Evolutionary conservation across 371 early-diverging fungal genomes (phyloP).

Genomic region (Polyrhizophydium stewartii): DNA sequence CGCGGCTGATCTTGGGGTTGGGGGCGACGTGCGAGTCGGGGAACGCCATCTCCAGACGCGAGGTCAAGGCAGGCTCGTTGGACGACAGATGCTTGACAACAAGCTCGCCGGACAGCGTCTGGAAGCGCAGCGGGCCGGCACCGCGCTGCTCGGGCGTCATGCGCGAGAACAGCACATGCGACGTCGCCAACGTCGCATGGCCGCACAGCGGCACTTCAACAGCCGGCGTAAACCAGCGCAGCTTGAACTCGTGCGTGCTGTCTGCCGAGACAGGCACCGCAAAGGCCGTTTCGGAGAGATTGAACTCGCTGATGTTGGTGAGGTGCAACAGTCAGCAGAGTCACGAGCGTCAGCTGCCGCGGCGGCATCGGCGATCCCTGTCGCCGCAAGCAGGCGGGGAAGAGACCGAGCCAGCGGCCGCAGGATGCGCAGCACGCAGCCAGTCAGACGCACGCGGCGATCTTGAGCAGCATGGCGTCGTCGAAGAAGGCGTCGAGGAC

Average conservation of each 20-base stretch:
- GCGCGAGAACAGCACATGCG: slow-evolving; percentile 18
- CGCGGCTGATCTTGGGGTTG: not conserved
- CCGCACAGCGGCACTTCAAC: slow-evolving; percentile 39
- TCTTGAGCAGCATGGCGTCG: slow-evolving; percentile 13
- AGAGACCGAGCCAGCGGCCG: no score
- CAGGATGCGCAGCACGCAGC: no score
- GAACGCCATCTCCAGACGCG: slow-evolving; percentile 6
- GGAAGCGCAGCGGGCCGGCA: slow-evolving; percentile 14
- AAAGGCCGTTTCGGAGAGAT: slow-evolving; percentile 38
- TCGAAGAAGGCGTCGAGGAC: slow-evolving; percentile 12
- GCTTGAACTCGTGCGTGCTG: slow-evolving; percentile 9
- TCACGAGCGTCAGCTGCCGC: no score
- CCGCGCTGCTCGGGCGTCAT: slow-evolving; percentile 11
- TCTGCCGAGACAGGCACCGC: slow-evolving; percentile 7
- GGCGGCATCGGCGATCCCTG: no score
- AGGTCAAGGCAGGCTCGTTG: not conserved
- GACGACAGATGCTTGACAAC: slow-evolving; percentile 6
- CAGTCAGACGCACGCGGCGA: not conserved
- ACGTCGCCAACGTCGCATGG: slow-evolving; percentile 40
- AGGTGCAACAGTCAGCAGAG: no score
- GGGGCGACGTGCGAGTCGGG: not conserved
- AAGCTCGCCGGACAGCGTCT: slow-evolving; percentile 16
- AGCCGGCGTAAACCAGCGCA: slow-evolving; percentile 40
- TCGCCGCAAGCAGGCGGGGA: no score
- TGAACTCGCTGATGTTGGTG: slow-evolving; percentile 33